These are phyloP conservation scores for Microthlaspi erraticum DNA, from an alignment of 345 rosid genomes.

Conservation along the genomic window DNA sequence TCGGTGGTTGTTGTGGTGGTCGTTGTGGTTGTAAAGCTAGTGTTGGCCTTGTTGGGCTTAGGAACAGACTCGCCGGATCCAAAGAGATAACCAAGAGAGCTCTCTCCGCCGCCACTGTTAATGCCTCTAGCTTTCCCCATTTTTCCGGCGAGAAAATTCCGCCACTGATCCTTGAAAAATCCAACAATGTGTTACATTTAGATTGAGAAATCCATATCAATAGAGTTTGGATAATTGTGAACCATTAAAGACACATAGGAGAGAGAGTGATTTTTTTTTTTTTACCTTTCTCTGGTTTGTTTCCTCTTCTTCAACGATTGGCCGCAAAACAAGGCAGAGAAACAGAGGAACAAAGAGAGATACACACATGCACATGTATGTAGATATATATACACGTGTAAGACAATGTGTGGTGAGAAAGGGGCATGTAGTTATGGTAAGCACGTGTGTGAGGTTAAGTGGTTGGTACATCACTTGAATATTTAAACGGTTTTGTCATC, in stretches of 20 bases:
- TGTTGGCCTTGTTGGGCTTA: conserved; percentile 47
- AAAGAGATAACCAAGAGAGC: conserved; percentile 89
- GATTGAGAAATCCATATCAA: not conserved
- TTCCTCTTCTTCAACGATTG: conserved; percentile 26
- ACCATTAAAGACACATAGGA: conserved; percentile 12
- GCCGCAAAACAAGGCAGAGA: conserved; percentile 35
- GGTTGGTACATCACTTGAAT: not conserved
- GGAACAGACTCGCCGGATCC: conserved; percentile 64
- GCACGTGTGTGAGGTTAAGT: conserved; percentile 36
- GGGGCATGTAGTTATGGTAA: conserved; percentile 28
- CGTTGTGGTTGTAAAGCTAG: conserved; percentile 41
- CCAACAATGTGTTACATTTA: conserved; percentile 32
- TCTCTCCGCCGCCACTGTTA: conserved; percentile 87
- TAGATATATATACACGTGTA: conserved; percentile 33
- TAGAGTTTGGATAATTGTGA: not conserved
- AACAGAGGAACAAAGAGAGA: conserved; percentile 39
- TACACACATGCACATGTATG: conserved; percentile 11
- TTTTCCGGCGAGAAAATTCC: conserved; percentile 26
- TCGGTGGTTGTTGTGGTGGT: conserved; percentile 45
- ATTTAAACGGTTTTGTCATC: conserved; percentile 1
- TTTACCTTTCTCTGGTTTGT: conserved; percentile 24
- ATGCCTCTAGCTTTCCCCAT: conserved; percentile 82
- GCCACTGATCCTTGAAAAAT: conserved; percentile 17
- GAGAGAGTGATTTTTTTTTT: not conserved
- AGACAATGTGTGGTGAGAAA: conserved; percentile 27